Conservation (phyloP, 2,329 filamentous ascomycete species). For the Penicillium sp. region DNA sequence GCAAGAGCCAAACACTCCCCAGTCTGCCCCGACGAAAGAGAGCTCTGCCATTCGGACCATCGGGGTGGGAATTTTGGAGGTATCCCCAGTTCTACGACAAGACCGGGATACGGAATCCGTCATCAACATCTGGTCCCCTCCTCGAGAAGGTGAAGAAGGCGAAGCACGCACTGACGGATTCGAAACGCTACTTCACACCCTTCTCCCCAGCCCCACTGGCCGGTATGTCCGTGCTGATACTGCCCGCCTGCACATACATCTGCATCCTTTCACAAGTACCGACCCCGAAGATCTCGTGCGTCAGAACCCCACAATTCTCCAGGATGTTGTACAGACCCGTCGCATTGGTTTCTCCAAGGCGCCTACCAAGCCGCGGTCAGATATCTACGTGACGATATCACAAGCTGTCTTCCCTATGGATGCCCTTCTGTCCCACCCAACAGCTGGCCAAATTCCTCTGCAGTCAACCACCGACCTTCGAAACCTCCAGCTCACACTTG, state of each 20-base stretch:
- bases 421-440: conserved; percentile 65
- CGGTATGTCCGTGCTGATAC: conserved; percentile 73
- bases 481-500: conserved; percentile 85
- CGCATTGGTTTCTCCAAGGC: conserved; percentile 95
- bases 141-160: conserved; percentile 57
- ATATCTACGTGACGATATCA: conserved; percentile 89
- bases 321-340: conserved; percentile 75
- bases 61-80: conserved; percentile 74
- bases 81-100: conserved; percentile 74
- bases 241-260: conserved; percentile 75
- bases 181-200: conserved; percentile 69
- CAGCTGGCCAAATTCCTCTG: conserved; percentile 77
- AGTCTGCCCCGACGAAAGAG: conserved; percentile 33
- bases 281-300: conserved; percentile 82
- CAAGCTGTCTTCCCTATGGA: conserved; percentile 74
- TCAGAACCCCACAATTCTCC: conserved; percentile 82
- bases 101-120: conserved; percentile 73
- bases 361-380: conserved; percentile 82
- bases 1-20: conserved; percentile 27
- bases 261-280: conserved; percentile 74
- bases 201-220: conserved; percentile 73
- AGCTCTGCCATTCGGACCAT: conserved; percentile 63
- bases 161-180: conserved; percentile 66
- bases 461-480: conserved; percentile 64
- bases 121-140: conserved; percentile 73